Evolutionary conservation across 371 early-diverging fungal genomes (phyloP).

Genomic region (Mucor mucedo): DNA sequence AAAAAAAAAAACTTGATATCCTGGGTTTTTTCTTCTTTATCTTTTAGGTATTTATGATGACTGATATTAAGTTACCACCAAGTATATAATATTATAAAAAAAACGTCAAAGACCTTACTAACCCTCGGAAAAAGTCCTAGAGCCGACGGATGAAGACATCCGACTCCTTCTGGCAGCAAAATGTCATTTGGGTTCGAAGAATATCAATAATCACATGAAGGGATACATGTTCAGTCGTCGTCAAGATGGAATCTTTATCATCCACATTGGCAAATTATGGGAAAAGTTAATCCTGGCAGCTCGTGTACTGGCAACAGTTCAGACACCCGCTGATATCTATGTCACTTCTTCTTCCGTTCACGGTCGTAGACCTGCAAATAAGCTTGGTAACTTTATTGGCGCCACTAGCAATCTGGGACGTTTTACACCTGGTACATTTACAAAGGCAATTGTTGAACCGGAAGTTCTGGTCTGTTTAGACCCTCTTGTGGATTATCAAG

Average conservation of each 20-base stretch:
- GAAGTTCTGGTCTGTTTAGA: slow-evolving; percentile 98
- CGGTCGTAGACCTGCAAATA: slow-evolving; percentile 98
- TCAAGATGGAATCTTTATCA: slow-evolving; percentile 94
- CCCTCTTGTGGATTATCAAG: slow-evolving; percentile 98
- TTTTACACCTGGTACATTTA: slow-evolving; percentile 99
- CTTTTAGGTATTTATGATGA: no score
- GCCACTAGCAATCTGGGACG: slow-evolving; percentile 98
- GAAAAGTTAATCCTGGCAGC: slow-evolving; percentile 99
- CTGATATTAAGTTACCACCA: no score
- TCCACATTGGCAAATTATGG: slow-evolving; percentile 99
- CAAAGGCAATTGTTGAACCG: slow-evolving; percentile 99
- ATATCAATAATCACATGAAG: slow-evolving; percentile 87
- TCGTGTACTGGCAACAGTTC: slow-evolving; percentile 95
- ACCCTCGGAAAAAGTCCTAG: slow-evolving; percentile 40
- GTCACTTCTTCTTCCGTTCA: slow-evolving; percentile 96
- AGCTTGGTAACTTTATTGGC: slow-evolving; percentile 97
- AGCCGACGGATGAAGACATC: slow-evolving; percentile 88
- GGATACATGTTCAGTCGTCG: slow-evolving; percentile 95
- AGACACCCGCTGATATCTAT: slow-evolving; percentile 95
- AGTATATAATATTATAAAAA: no score
- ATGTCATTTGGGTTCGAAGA: slow-evolving; percentile 91
- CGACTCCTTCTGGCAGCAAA: slow-evolving; percentile 93
- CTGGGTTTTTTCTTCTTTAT: no score
- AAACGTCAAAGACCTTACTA: no score
- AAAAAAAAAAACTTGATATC: no score